These are phyloP conservation scores for Corylus heterophylla DNA, from an alignment of 306 rosid genomes.

Conservation along the genomic window DNA sequence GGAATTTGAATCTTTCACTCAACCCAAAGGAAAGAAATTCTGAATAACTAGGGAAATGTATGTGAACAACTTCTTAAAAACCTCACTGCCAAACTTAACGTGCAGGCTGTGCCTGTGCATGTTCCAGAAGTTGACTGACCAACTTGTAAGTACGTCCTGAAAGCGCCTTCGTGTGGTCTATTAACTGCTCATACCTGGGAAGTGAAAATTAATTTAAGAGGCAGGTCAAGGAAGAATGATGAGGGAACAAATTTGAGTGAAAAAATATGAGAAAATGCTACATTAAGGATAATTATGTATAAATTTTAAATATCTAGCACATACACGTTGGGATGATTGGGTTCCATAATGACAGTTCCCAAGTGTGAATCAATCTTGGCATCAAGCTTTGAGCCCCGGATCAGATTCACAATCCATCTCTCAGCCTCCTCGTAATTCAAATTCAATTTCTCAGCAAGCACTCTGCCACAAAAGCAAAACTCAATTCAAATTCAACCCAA, in stretches of 20 bases:
- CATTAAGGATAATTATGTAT: background rate
- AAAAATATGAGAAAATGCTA: background rate
- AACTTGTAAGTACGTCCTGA: constrained; percentile 77
- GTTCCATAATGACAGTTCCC: constrained; percentile 79
- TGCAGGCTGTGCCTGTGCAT: constrained; percentile 60
- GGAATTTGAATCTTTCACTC: constrained; percentile 23
- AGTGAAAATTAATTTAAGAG: background rate
- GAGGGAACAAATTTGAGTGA: background rate
- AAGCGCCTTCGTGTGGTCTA: constrained; percentile 79
- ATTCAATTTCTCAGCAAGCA: constrained; percentile 90
- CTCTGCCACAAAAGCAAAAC: constrained; percentile 44
- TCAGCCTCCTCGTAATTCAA: constrained; percentile 91
- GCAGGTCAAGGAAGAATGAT: background rate
- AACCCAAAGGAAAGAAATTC: constrained; percentile 25
- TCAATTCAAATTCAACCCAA: background rate
- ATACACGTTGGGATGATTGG: constrained; percentile 85
- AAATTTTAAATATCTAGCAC: constrained; percentile 26
- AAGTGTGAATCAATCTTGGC: constrained; percentile 79
- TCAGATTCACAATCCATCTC: constrained; percentile 90
- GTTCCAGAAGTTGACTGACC: constrained; percentile 70
- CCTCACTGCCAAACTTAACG: constrained; percentile 34
- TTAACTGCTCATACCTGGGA: constrained; percentile 87
- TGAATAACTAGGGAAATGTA: constrained; percentile 3
- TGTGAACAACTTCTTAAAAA: constrained; percentile 14
- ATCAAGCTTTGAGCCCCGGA: constrained; percentile 83